These are phyloP conservation scores for Talaromyces islandicus DNA, from an alignment of 2,329 filamentous ascomycete genomes.

Conservation along the genomic window DNA sequence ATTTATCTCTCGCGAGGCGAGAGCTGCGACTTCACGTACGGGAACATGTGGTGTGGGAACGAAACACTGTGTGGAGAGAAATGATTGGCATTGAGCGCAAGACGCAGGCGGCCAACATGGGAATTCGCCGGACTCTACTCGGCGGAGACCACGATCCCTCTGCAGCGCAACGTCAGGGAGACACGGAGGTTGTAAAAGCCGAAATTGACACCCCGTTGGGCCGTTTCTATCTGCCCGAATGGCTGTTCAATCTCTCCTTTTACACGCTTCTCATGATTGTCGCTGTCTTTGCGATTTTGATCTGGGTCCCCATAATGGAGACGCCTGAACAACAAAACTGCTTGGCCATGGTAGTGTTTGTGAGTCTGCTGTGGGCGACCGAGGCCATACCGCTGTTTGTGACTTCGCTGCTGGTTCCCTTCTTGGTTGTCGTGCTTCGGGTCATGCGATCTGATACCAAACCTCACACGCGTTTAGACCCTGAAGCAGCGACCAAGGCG, in stretches of 20 bases:
- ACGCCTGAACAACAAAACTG: slow-evolving; percentile 92
- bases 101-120: slow-evolving; percentile 87
- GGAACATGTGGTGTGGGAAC: slow-evolving; percentile 97
- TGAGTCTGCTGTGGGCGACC: slow-evolving; percentile 92
- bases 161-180: slow-evolving; percentile 72
- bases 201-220: slow-evolving; percentile 76
- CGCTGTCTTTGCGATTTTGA: slow-evolving; percentile 64
- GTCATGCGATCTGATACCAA: slow-evolving; percentile 74
- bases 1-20: slow-evolving; percentile 68
- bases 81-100: slow-evolving; percentile 98
- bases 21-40: slow-evolving; percentile 85
- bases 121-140: slow-evolving; percentile 69
- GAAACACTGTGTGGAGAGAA: slow-evolving; percentile 97
- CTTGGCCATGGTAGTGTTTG: slow-evolving; percentile 85
- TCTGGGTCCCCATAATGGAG: slow-evolving; percentile 76
- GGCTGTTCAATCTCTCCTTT: slow-evolving; percentile 79
- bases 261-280: slow-evolving; percentile 67
- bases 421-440: slow-evolving; percentile 78
- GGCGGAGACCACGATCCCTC: slow-evolving; percentile 65
- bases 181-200: slow-evolving; percentile 64
- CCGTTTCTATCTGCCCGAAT: slow-evolving; percentile 66
- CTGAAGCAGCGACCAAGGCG: slow-evolving; percentile 73
- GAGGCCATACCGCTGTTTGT: slow-evolving; percentile 97
- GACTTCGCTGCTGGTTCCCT: slow-evolving; percentile 87
- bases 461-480: slow-evolving; percentile 64